Evolutionary conservation across 2,329 filamentous ascomycete genomes (phyloP), one percentile per base, ranked within the genome.

Genomic region (Aspergillus quadrilineatus): DNA sequence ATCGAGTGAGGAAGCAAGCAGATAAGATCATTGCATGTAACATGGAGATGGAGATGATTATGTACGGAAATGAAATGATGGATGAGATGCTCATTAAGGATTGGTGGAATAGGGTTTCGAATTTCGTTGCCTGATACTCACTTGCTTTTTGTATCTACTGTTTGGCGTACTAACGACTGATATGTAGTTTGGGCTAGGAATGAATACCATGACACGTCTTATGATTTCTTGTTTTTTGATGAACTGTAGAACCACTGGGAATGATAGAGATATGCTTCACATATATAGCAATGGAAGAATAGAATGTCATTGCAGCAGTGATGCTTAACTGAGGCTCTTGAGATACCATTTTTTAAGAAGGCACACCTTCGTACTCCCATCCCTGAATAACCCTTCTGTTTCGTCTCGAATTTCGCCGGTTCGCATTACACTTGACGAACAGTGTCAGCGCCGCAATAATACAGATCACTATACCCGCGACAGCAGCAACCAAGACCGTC

Each of bases 301-400:
- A 32, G 30, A 47, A 10, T 3, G 29, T 17, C 7, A 32, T 4
- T 30, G 9, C 15, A 44, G 17, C 22, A 22, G 22, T 14, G 8
- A 8, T 22, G 15, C 3, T 8, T 12, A 26, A 53, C 4, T 30
- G 14, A 53, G 8, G 9, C 15, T 47, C 47, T 43, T 14, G 17
- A 43, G 5, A 43, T 43, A 43, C 6, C 26, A 10, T 4, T 28
- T 6, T n/a, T 57, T 55, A 79, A 4, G 76, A 78, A 15, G 86
- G 86, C 50, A 89, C 85, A 14, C 86, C 86, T 67, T 89, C 86
- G 73, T 89, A 88, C 64, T 87, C 83, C 80, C 84, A 86, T 1
- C 83, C 83, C 52, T 76, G 70, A 57, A 77, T 75, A 47, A 82
- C 75, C 63, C 80, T 78, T 64, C 78, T 79, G 28, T 76, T 75